These are phyloP conservation scores for Chalciporus sp. DNA, from an alignment of 1,284 basidiomycete species.

Conservation along the genomic window DNA sequence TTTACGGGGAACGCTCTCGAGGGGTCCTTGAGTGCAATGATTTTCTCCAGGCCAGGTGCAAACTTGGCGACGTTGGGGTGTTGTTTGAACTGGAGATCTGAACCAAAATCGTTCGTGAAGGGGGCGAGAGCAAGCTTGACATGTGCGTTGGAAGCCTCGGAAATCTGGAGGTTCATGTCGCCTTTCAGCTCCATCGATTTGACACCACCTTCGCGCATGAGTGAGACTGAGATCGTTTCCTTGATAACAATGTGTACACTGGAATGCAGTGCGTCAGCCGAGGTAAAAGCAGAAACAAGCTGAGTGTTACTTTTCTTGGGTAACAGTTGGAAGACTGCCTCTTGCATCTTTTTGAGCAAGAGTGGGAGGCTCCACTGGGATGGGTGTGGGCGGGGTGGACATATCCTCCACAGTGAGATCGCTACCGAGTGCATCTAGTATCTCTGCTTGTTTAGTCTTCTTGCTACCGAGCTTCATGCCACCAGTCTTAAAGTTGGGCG, in stretches of 20 bases:
- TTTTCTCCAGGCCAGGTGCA: conserved; percentile 60
- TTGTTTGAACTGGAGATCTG: conserved; percentile 91
- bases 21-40: conserved; percentile 86
- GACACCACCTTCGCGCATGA: conserved; percentile 90
- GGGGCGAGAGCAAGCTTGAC: conserved; percentile 72
- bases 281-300: neutral
- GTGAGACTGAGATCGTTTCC: conserved; percentile 79
- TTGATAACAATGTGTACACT: conserved; percentile 88
- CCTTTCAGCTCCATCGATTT: conserved; percentile 91
- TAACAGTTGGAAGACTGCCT: conserved; percentile 76
- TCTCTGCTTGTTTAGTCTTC: conserved; percentile 85
- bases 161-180: conserved; percentile 89
- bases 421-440: conserved; percentile 86
- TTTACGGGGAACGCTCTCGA: conserved; percentile 86
- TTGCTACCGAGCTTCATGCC: conserved; percentile 99
- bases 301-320: conserved; percentile 68
- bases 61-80: conserved; percentile 96
- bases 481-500: conserved; percentile 89
- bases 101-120: conserved; percentile 63
- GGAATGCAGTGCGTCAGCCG: conserved; percentile 3
- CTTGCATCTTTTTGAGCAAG: conserved; percentile 46
- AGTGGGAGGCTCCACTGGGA: conserved; percentile 47
- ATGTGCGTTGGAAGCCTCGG: conserved; percentile 79
- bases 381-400: conserved; percentile 58
- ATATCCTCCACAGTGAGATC: conserved; percentile 66